Base-by-base conservation (phyloP, 768 basidiomycete species). In the Tulasnella sp. region DNA sequence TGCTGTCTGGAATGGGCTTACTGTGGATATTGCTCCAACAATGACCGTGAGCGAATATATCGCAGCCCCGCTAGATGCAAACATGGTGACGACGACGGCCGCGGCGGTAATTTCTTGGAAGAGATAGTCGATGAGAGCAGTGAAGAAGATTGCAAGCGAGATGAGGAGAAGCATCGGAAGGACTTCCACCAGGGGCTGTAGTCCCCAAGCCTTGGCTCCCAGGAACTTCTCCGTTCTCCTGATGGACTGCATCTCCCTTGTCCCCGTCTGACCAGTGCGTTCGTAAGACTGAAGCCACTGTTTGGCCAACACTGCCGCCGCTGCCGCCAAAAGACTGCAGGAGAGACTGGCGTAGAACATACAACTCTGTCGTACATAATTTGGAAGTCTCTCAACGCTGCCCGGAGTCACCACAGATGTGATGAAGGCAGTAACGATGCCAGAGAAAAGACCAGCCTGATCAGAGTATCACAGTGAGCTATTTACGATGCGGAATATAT, bases 361-460 rank as follows among this genome's bases (percentile, higher is more conserved):
- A n/a, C 41, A 54, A 38, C 15, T 38, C 34, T 38, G 34, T 7
- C 34, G 34, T 7, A 38, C 34, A 5, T 5, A 5, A 15, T 15
- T 38, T 38, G 34, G 5, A n/a, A n/a, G n/a, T n/a, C n/a, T n/a
- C n/a, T n/a, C n/a, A n/a, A n/a, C n/a, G n/a, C n/a, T n/a, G 32
- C 27, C 32, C 7, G 7, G n/a, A n/a, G n/a, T n/a, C n/a, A n/a
- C n/a, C n/a, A n/a, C n/a, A n/a, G n/a, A n/a, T n/a, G n/a, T n/a
- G 10, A 54, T 41, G 52, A 54, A 54, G 8, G 11, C 7, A 15
- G 52, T 54, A n/a, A 34, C 38, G 30, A 54, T 19, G 11, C 15
- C 52, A 8, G 32, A 54, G 29, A 54, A 54, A 17, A 54, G 32
- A 54, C 52, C 52, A n/a, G 52, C 52, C 52, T 54, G 13, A n/a